Evolutionary conservation across 306 rosid genomes (phyloP).

Genomic region (Begonia fuchsioides): DNA sequence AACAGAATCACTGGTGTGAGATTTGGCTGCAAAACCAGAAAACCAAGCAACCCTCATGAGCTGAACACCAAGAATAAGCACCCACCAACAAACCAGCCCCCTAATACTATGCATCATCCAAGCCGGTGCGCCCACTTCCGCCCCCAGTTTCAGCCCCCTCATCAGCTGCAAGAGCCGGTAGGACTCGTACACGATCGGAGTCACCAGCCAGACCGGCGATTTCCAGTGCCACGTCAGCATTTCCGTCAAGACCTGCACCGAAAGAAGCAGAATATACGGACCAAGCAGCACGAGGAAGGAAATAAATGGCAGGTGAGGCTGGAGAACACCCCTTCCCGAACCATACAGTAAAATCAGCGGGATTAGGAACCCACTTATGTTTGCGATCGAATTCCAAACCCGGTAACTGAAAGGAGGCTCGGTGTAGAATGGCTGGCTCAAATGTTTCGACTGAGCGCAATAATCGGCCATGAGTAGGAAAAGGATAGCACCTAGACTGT

Average conservation of each 20-base stretch:
- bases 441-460: constrained; percentile 43
- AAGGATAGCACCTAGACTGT: constrained; percentile 76
- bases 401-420: constrained; percentile 79
- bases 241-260: constrained; percentile 74
- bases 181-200: constrained; percentile 64
- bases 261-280: constrained; percentile 67
- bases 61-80: constrained; percentile 74
- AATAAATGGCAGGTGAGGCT: constrained; percentile 54
- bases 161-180: constrained; percentile 86
- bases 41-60: constrained; percentile 97
- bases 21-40: constrained; percentile 48
- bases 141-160: constrained; percentile 81
- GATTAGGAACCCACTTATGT: constrained; percentile 44
- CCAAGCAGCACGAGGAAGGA: constrained; percentile 56
- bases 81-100: constrained; percentile 92
- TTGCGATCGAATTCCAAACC: constrained; percentile 75
- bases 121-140: constrained; percentile 59
- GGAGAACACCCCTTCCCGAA: constrained; percentile 46
- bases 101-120: constrained; percentile 68
- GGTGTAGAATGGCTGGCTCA: constrained; percentile 37
- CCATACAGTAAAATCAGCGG: constrained; percentile 48
- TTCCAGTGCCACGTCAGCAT: constrained; percentile 87
- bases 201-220: constrained; percentile 90
- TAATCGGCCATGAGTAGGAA: constrained; percentile 94
- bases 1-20: constrained; percentile 2